A percentile compares a stretch with the other conserved stretches of the same genome.
Evolutionary conservation across 352 stramenopile genomes (phyloP).

Genomic region (Pythium brachiatum): DNA sequence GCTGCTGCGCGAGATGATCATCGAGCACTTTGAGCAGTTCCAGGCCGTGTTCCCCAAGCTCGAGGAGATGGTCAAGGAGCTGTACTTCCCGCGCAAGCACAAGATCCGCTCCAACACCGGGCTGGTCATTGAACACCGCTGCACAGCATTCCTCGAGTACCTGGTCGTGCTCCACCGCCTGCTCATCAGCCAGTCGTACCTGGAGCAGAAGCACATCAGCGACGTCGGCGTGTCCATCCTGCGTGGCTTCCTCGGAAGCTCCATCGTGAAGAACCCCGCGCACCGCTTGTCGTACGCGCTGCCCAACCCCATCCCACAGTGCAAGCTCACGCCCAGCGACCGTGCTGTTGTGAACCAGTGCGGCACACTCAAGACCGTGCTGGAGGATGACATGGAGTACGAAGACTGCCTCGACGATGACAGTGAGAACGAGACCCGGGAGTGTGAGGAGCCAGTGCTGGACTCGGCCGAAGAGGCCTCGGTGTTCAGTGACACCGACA

Average conservation of each 20-base stretch:
- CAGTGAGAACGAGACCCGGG: slow-evolving; percentile 4
- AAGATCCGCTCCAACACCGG: slow-evolving; percentile 30
- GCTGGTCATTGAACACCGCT: slow-evolving; percentile 28
- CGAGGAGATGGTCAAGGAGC: slow-evolving; percentile 23
- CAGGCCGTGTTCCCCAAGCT: slow-evolving; percentile 28
- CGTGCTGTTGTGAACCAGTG: slow-evolving; percentile 31
- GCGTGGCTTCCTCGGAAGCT: slow-evolving; percentile 33
- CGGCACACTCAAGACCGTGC: slow-evolving; percentile 32
- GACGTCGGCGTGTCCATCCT: slow-evolving; percentile 32
- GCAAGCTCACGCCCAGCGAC: slow-evolving; percentile 24
- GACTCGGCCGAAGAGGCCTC: slow-evolving; percentile 22
- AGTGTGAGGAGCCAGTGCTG: slow-evolving; percentile 13
- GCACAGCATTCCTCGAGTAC: slow-evolving; percentile 34
- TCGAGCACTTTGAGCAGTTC: slow-evolving; percentile 31
- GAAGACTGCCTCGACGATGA: slow-evolving; percentile 24
- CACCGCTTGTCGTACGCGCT: slow-evolving; percentile 27
- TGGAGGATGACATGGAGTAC: slow-evolving; percentile 32
- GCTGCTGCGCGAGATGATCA: slow-evolving; percentile 24
- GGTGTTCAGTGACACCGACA: slow-evolving; percentile 26
- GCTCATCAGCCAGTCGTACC: slow-evolving; percentile 31
- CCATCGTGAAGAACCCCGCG: slow-evolving; percentile 24
- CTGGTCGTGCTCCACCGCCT: slow-evolving; percentile 31
- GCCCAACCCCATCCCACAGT: slow-evolving; percentile 29
- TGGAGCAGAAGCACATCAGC: slow-evolving; percentile 30
- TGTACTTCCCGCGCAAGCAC: slow-evolving; percentile 39